phyloP scores from a whole-genome alignment of 2,329 filamentous ascomycete species.

The Chaetomiaceae sp. region DNA sequence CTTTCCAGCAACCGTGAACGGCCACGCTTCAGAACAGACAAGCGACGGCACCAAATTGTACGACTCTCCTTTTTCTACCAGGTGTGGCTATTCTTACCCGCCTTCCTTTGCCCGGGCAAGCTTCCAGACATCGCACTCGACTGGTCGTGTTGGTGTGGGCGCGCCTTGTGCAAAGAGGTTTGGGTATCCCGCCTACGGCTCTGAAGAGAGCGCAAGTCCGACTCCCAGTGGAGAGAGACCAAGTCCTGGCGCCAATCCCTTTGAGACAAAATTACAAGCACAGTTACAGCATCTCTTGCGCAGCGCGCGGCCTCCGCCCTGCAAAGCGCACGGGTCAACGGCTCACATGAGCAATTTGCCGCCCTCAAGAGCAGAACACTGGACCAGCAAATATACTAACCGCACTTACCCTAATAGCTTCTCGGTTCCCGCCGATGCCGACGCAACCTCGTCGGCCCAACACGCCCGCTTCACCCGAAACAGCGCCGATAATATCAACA shows the following conservation, averaged over 20 bases:
- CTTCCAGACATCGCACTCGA: constrained; percentile 13
- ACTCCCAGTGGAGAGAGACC: constrained; percentile 28
- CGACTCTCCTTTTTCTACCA: constrained; percentile 28
- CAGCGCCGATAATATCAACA: constrained; percentile 58
- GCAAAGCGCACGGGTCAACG: constrained; percentile 1
- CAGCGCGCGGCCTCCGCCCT: neutral
- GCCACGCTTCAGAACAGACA: constrained; percentile 25
- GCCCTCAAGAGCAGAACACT: constrained; percentile 5
- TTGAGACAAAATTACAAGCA: constrained; percentile 13
- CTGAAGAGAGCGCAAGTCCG: constrained; percentile 1
- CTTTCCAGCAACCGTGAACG: constrained; percentile 19
- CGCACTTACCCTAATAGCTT: constrained; percentile 41
- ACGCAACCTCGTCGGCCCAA: constrained; percentile 33
- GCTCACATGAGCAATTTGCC: neutral
- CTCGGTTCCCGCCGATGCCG: constrained; percentile 42
- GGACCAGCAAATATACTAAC: constrained; percentile 24
- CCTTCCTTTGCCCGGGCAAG: constrained; percentile 4
- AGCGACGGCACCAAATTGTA: constrained; percentile 44
- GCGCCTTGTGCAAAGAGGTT: neutral
- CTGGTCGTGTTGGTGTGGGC: constrained; percentile 10
- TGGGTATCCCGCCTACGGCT: constrained; percentile 12
- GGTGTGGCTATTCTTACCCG: constrained; percentile 9
- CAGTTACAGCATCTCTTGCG: constrained; percentile 23
- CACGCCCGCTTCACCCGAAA: constrained; percentile 42
- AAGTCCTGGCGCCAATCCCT: constrained; percentile 1